Base-by-base conservation (phyloP, 2,329 filamentous ascomycete species). In the Chalaropsis thielavioides region DNA sequence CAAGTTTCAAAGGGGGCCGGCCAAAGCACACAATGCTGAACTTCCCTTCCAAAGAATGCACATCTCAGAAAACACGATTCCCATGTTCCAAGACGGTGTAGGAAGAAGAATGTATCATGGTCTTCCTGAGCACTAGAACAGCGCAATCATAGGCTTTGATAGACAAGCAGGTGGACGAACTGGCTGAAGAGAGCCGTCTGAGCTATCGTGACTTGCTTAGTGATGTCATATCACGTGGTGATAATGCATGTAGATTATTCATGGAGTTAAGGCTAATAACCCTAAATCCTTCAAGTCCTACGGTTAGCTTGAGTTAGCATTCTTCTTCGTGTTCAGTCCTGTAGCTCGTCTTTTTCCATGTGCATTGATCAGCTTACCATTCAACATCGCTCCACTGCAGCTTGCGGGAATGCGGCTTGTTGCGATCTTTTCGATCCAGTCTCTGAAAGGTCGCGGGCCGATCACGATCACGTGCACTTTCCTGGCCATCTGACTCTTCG, bases 341-440 rank as follows among this genome's bases (percentile, higher is more conserved):
- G 13, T 11, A 51, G 19, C 46, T 22, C 19, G 8, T 15, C 7
- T 38, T 38, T 2, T 35, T 17, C 31, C 3, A n/a, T 10, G 4
- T 6, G 22, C n/a, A 8, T 11, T 24, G 24, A 4, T 22, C 6
- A n/a, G n/a, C 24, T 62, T 92, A 96, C 94, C 94, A 99, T 75
- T 99, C 92, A 74, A 99, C 90, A 76, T 99, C 94, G 75, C 90
- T 96, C 67, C 97, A 83, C 74, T 97, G 92, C 67, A 99, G 80
- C 76, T 95, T 95, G 71, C 94, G 85, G 66, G 89, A 86, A 69
- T 92, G 87, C 74, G 96, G 91, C 67, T 87, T 86, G 72, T 82
- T 83, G 64, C 88, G 86, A 69, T 87, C 87, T 69, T 81, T 81
- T 71, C 75, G 77, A 61, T 76, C 73, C 70, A 78, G 81, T 60